Evolutionary conservation across 2,329 filamentous ascomycete genomes (phyloP), one percentile per base, ranked within the genome.

Genomic region (Blumeria graminis): DNA sequence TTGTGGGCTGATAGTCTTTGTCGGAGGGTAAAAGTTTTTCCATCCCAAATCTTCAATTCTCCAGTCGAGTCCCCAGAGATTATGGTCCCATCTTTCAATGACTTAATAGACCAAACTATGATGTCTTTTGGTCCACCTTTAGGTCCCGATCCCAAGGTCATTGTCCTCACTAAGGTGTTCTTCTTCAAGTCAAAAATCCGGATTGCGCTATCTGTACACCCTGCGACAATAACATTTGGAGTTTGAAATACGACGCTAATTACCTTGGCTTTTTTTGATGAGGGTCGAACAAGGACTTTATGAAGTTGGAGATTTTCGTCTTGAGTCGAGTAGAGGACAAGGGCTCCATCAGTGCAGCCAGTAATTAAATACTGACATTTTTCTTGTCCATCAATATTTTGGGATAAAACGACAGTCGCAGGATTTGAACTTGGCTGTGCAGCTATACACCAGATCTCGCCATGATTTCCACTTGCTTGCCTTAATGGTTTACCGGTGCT

Each of bases 131-230:
- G 79, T 6, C 86, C 86, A 48, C 84, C 85, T 7, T 73, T 72
- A 10, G 86, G 74, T 38, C 90, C 86, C 56, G 82, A 81, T 3
- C 90, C 92, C 36, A 96, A 71, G 0, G 87, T 89, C 75, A 98
- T 92, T 61, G 80, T 86, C 50, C 87, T 77, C 58, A 94, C 67
- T 58, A 86, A 74, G 55, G 80, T 76, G 13, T 86, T 86, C 65
- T 79, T 90, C 55, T 84, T 76, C 62, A 87, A 82, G 67, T 96
- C 88, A 69, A 89, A 94, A 56, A 92, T 78, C 60, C 90, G 83
- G 61, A 98, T 92, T n/a, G 81, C 86, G 69, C 88, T 89, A 70
- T 98, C 90, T n/a, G 88, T 90, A 68, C 92, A 96, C 22, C 92
- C 92, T 38, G 90, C 88, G 45, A 95, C 79, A 58, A 90, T 81